Percentiles rank a stretch among this genome's conserved stretches.
These are phyloP conservation scores for Boletus rubropictus DNA, from an alignment of 768 basidiomycete species.

Conservation along the genomic window DNA sequence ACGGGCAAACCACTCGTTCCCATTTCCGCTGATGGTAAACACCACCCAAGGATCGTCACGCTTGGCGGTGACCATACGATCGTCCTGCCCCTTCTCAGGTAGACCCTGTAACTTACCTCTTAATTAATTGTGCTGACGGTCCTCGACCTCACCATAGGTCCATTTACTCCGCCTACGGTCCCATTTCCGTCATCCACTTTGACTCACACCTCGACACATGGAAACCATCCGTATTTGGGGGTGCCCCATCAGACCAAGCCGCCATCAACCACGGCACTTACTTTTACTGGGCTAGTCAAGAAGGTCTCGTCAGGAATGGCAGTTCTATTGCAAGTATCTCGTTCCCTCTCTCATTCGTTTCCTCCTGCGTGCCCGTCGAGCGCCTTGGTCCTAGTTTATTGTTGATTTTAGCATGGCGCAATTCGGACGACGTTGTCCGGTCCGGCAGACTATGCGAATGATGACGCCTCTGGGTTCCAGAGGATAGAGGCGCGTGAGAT, in stretches of 20 bases:
- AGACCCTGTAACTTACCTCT: not conserved
- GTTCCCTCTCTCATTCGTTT: slow-evolving; percentile 23
- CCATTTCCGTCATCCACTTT: slow-evolving; percentile 80
- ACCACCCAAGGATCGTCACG: slow-evolving; percentile 75
- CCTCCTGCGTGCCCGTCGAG: slow-evolving; percentile 21
- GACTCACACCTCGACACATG: slow-evolving; percentile 82
- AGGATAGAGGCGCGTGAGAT: slow-evolving; percentile 82
- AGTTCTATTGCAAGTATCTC: slow-evolving; percentile 75
- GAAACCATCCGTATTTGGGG: slow-evolving; percentile 72
- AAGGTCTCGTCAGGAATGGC: slow-evolving; percentile 74
- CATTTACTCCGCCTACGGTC: slow-evolving; percentile 69
- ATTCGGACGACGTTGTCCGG: slow-evolving; percentile 81
- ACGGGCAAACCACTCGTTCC: slow-evolving; percentile 55
- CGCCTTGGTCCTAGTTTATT: slow-evolving; percentile 72
- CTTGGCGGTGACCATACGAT: slow-evolving; percentile 89
- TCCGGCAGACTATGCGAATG: slow-evolving; percentile 70
- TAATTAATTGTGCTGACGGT: not conserved
- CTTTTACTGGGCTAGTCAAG: slow-evolving; percentile 84
- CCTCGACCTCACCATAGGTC: slow-evolving; percentile 40
- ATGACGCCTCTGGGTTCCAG: slow-evolving; percentile 74
- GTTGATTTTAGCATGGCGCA: slow-evolving; percentile 66
- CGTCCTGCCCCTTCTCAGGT: slow-evolving; percentile 50
- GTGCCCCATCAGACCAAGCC: slow-evolving; percentile 63
- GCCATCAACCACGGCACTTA: slow-evolving; percentile 86
- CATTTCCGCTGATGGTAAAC: slow-evolving; percentile 61